A percentile compares a stretch with the other conserved stretches of the same genome.
Evolutionary conservation across 108 stramenopile species (phyloP).

Genomic region (Bacterosira constricta): DNA sequence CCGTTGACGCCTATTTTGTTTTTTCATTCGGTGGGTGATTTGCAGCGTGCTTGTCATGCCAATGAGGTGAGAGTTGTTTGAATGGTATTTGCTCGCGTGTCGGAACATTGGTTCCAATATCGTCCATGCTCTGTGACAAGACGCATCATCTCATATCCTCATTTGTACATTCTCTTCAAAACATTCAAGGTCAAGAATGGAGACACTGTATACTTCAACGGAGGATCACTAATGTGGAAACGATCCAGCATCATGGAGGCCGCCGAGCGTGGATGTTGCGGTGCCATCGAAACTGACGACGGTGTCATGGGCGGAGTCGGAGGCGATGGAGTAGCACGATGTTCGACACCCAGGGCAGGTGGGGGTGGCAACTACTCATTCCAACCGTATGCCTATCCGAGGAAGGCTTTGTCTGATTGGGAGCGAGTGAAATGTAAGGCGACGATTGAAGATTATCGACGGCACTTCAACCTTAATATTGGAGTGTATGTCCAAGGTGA

Average conservation of each 20-base stretch:
- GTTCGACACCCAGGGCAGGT: slow-evolving; percentile 6
- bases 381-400: slow-evolving; percentile 60
- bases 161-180: background rate
- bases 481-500: slow-evolving; percentile 67
- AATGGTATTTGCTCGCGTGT: too few relatives aligned
- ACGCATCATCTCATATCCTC: too few relatives aligned
- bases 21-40: slow-evolving; percentile 70
- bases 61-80: slow-evolving; percentile 42
- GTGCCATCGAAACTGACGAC: slow-evolving; percentile 18
- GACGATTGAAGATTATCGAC: slow-evolving; percentile 59
- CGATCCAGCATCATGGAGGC: slow-evolving; percentile 45
- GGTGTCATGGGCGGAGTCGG: slow-evolving; percentile 10
- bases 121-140: background rate
- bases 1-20: slow-evolving; percentile 51
- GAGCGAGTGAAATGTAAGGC: slow-evolving; percentile 48
- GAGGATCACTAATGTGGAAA: slow-evolving; percentile 62
- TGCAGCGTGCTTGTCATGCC: slow-evolving; percentile 64
- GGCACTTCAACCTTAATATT: slow-evolving; percentile 56
- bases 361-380: slow-evolving; percentile 38
- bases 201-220: slow-evolving; percentile 68
- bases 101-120: too few relatives aligned
- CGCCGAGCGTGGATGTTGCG: slow-evolving; percentile 49
- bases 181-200: slow-evolving; percentile 36
- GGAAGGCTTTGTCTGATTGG: slow-evolving; percentile 39
- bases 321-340: slow-evolving; percentile 4